Percentiles rank a stretch among this genome's conserved stretches.
phyloP scores from a whole-genome alignment of 257 asterid genomes.

The Coffea canephora region DNA sequence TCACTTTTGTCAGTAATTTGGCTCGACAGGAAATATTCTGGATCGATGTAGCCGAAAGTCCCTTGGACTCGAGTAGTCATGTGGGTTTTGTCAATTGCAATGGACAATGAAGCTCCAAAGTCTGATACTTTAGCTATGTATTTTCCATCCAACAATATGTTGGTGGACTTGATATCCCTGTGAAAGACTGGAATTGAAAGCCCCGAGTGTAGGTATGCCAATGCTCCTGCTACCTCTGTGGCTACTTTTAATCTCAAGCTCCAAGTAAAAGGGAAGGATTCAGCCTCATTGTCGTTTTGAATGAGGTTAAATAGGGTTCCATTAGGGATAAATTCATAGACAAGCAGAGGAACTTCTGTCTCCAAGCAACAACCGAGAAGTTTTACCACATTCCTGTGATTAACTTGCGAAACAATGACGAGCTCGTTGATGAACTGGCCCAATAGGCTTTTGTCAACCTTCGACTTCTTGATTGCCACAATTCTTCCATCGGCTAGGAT shows the following conservation, averaged over 20 bases:
- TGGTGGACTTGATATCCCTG: slow-evolving; percentile 8
- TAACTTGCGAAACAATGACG: slow-evolving; percentile 7
- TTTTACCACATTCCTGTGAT: slow-evolving; percentile 8
- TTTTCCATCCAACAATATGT: not conserved
- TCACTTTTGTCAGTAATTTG: not conserved
- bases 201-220: slow-evolving; percentile 7
- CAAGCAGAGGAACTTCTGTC: slow-evolving; percentile 8
- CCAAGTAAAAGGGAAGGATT: not conserved
- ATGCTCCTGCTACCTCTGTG: slow-evolving; percentile 6
- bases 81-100: slow-evolving; percentile 6
- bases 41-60: slow-evolving; percentile 8
- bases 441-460: not conserved
- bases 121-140: slow-evolving; percentile 1
- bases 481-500: slow-evolving; percentile 6
- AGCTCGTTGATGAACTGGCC: slow-evolving; percentile 12
- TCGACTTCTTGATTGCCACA: not conserved
- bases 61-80: not conserved
- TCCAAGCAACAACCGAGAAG: not conserved
- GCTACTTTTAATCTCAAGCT: not conserved
- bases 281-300: not conserved
- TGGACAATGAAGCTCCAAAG: not conserved
- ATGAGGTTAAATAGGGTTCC: slow-evolving; percentile 6
- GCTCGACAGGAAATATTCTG: not conserved
- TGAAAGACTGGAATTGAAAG: slow-evolving; percentile 2
- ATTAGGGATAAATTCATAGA: not conserved